A percentile compares a stretch with the other conserved stretches of the same genome.
Evolutionary conservation across 1,284 basidiomycete species (phyloP).

Genomic region (Coniophora puteana): DNA sequence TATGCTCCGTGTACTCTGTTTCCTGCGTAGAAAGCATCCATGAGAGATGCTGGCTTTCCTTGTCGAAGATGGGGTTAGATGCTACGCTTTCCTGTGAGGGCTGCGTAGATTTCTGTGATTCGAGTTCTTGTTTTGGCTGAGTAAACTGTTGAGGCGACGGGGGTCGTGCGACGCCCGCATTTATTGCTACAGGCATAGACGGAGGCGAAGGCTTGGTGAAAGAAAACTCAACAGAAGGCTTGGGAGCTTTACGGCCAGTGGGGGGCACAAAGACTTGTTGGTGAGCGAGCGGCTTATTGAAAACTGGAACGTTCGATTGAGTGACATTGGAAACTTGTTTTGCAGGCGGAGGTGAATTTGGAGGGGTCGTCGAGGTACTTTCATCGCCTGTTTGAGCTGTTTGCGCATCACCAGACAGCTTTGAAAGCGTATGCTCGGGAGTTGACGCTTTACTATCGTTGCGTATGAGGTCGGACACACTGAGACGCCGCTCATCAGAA

Average conservation of each 20-base stretch:
- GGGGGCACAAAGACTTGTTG: conserved; percentile 54
- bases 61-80: conserved; percentile 49
- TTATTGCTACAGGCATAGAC: conserved; percentile 41
- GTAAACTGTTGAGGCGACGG: conserved; percentile 24
- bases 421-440: background rate
- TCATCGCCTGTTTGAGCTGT: conserved; percentile 12
- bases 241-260: conserved; percentile 15
- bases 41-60: conserved; percentile 36
- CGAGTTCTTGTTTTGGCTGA: conserved; percentile 13
- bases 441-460: conserved; percentile 4
- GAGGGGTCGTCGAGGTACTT: conserved; percentile 54
- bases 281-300: conserved; percentile 46
- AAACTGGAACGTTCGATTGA: conserved; percentile 42
- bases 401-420: background rate
- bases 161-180: conserved; percentile 39
- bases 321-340: conserved; percentile 28
- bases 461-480: conserved; percentile 23
- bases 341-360: conserved; percentile 46
- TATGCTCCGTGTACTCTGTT: conserved; percentile 41
- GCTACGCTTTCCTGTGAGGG: conserved; percentile 48
- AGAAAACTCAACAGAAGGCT: conserved; percentile 21
- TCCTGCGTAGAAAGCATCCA: conserved; percentile 63
- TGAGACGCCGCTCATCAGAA: conserved; percentile 12
- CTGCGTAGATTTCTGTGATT: conserved; percentile 42
- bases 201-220: conserved; percentile 30